Evolutionary conservation across 164 flowering plant species (phyloP), one percentile per base, ranked within the genome.

Genomic region (Macadamia tetraphylla): DNA sequence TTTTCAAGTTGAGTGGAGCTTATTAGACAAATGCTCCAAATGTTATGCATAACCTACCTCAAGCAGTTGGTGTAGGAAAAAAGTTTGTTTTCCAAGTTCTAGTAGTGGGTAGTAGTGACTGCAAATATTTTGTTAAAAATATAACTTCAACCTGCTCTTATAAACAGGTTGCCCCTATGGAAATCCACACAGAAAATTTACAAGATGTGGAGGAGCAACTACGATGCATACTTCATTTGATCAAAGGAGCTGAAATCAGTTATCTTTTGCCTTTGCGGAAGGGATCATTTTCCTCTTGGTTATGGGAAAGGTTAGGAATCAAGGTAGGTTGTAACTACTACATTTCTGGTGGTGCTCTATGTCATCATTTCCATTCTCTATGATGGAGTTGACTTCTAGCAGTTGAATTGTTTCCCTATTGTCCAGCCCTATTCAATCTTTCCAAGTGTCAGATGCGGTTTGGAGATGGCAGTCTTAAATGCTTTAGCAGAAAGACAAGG

Each of bases 371-470:
- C 23, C 10, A 23, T 60, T 9, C 13, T 60, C 29, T 60, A 31
- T 11, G 12, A 29, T 46, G 51, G 55, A 40, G 6, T 49, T 13
- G 17, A 61, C 40, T 52, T 52, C 49, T 48, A 52, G 61, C 14
- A 43, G 9, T 46, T 71, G 10, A 40, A 60, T 29, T 6, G 40
- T 66, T 65, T 70, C 43, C 10, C 35, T 71, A 40, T 65, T 72
- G 23, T 77, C 53, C 76, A 94, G 97, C 89, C 88, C 59, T 63
- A 58, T 75, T 84, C 96, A 48, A 73, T 94, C 51, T 84, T 83
- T 67, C 97, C 99, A 32, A 94, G 99, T 84, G 99, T 92, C 57
- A 74, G 96, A 77, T 92, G 94, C 80, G 98, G 98, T 59, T 67
- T 94, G 65, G 99, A 94, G 81, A 92, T 90, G 97, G 98, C 99